Percentiles rank a stretch among this genome's conserved stretches.
phyloP scores from a whole-genome alignment of 352 stramenopile genomes.

The Globisporangium nagaii region DNA sequence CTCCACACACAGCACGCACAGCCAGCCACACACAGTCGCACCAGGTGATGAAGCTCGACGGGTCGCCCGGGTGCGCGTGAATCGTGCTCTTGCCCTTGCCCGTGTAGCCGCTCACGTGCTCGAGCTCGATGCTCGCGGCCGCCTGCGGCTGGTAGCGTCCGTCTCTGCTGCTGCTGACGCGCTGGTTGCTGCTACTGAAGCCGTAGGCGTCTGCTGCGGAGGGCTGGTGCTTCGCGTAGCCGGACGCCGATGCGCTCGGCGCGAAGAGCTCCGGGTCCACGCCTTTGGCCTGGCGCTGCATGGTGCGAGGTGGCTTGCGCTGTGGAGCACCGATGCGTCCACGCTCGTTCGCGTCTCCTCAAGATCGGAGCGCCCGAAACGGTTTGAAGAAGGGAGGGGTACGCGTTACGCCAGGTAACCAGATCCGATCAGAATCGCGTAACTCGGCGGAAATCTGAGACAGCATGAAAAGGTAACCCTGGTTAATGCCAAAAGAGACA shows the following conservation, averaged over 20 bases:
- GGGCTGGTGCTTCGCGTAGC: neutral
- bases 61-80: conserved; percentile 43
- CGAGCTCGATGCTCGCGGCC: conserved; percentile 39
- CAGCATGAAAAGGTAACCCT: too few species aligned
- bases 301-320: conserved; percentile 6
- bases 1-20: neutral
- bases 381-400: neutral
- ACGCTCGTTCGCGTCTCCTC: neutral
- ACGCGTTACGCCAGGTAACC: too few species aligned
- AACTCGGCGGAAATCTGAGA: too few species aligned
- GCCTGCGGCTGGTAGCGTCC: neutral
- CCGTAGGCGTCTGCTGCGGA: conserved; percentile 1
- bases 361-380: neutral
- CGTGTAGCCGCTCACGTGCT: conserved; percentile 61
- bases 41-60: conserved; percentile 52
- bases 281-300: conserved; percentile 27
- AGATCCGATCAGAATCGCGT: too few species aligned
- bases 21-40: conserved; percentile 1
- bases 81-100: conserved; percentile 50
- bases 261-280: conserved; percentile 54
- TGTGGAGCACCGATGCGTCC: too few species aligned
- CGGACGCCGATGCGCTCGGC: conserved; percentile 18
- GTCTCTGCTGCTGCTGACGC: conserved; percentile 11
- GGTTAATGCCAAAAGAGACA: too few species aligned
- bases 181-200: conserved; percentile 12